Evolutionary conservation across 2,329 filamentous ascomycete genomes (phyloP).

Genomic region (Tolypocladium tundrense): DNA sequence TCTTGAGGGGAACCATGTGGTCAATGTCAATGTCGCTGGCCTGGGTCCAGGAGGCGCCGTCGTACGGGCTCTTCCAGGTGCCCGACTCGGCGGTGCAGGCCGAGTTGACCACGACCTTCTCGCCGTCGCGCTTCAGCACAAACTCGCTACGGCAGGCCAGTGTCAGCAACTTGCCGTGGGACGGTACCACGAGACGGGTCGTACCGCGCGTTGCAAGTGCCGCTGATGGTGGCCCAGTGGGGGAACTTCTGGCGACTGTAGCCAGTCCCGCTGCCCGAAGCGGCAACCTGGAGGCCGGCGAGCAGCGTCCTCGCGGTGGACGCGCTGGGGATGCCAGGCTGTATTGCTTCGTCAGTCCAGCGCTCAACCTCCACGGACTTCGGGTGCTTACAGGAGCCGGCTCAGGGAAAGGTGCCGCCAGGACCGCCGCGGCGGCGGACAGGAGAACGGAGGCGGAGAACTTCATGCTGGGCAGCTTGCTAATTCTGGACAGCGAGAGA

Average conservation of each 20-base stretch:
- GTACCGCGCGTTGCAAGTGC: slow-evolving; percentile 58
- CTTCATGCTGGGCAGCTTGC: slow-evolving; percentile 15
- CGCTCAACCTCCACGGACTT: background rate
- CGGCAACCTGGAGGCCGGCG: slow-evolving; percentile 44
- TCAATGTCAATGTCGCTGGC: slow-evolving; percentile 71
- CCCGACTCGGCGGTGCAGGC: slow-evolving; percentile 57
- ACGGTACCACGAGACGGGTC: background rate
- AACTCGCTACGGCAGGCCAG: slow-evolving; percentile 38
- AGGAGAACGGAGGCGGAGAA: slow-evolving; percentile 15
- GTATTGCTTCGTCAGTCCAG: background rate
- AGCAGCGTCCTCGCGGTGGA: slow-evolving; percentile 48
- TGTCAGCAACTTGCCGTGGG: background rate
- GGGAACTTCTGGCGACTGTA: slow-evolving; percentile 62
- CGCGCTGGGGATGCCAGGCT: slow-evolving; percentile 53
- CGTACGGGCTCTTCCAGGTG: slow-evolving; percentile 62
- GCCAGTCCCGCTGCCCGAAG: slow-evolving; percentile 39
- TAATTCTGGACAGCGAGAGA: background rate
- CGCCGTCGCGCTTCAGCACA: slow-evolving; percentile 66
- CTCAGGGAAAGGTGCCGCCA: slow-evolving; percentile 16
- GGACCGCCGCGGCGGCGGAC: slow-evolving; percentile 12
- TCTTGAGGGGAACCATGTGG: slow-evolving; percentile 71
- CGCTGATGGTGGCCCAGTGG: slow-evolving; percentile 57
- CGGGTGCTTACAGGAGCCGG: slow-evolving; percentile 14
- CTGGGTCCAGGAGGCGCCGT: slow-evolving; percentile 59
- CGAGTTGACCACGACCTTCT: slow-evolving; percentile 44